Conservation (phyloP, 2,329 filamentous ascomycete genomes). For the Coleophoma cylindrospora region DNA sequence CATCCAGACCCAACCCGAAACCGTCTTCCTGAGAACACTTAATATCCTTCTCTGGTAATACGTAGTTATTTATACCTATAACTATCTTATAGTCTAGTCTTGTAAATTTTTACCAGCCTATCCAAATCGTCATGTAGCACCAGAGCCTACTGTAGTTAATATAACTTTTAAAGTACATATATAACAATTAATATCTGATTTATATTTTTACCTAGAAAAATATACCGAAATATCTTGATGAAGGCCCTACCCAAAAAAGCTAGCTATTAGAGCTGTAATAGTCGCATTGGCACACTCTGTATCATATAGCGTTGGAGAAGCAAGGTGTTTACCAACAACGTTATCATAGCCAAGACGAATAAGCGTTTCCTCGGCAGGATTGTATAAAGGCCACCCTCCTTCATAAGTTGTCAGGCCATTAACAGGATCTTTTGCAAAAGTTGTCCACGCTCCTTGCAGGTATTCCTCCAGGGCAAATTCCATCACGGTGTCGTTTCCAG, state of each 20-base stretch:
- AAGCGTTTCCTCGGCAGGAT: slow-evolving; percentile 12
- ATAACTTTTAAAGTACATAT: too few species aligned
- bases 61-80: too few species aligned
- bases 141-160: too few species aligned
- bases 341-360: slow-evolving; percentile 18
- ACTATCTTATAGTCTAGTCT: too few species aligned
- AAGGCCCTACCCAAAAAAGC: background rate
- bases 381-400: slow-evolving; percentile 18
- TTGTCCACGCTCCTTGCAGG: slow-evolving; percentile 27
- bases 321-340: slow-evolving; percentile 15
- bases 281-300: slow-evolving; percentile 13
- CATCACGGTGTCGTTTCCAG: slow-evolving; percentile 15
- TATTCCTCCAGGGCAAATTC: slow-evolving; percentile 20
- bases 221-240: too few species aligned
- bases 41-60: too few species aligned
- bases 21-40: too few species aligned
- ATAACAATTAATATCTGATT: too few species aligned
- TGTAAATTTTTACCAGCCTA: too few species aligned
- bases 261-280: background rate
- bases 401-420: slow-evolving; percentile 20
- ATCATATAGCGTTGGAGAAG: slow-evolving; percentile 3
- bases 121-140: too few species aligned
- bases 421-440: slow-evolving; percentile 28
- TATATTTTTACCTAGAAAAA: too few species aligned
- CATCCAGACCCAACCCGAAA: too few species aligned